Base-by-base conservation (phyloP, 805 yeast species). In the Candida dajiaensis region DNA sequence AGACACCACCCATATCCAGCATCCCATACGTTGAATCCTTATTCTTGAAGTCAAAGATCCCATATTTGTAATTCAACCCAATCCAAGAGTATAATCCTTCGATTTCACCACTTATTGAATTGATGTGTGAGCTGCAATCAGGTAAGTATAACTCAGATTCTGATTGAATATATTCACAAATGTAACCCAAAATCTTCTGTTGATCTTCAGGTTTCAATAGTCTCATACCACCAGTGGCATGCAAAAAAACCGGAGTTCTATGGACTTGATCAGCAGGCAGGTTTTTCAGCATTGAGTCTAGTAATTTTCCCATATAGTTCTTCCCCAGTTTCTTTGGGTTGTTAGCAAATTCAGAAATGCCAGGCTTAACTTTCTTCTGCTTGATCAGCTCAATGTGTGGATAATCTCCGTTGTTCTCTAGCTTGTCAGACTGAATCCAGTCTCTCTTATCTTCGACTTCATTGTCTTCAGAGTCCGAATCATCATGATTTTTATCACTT, bases 1-100 rank as follows among this genome's bases (percentile, higher is more conserved):
- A 89, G 0, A 97, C 98, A 6, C 99, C 99, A 15, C 99, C 99
- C 98, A 94, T 92, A 63, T 94, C 99, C 86, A 94, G 81, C 56
- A 90, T 92, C 0, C 87, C 88, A 49, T 72, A 79, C 0, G 85
- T 74, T 40, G 71, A 67, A 6, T 57, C 52, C 11, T 51, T 54
- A 1, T 71, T 70, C n/a, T 59, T 44, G 3, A 47, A 38, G 18
- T 56, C 58, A 31, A 78, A 63, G 0, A 77, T 57, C 1, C 78
- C 78, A 25, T 74, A 67, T 50, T 79, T 58, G 43, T 78, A 79
- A 56, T 83, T 83, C 22, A 81, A 59, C 0, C 85, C 74, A 9
- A 82, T 63, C 89, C 89, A 83, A 2, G 83, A 81, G 53, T 79
- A 80, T 12, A 82, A 50, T 0, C 88, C 89, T 58, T 83, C 89